Base-by-base conservation (phyloP, 495 filamentous ascomycete genomes). In the Neurospora sp. region DNA sequence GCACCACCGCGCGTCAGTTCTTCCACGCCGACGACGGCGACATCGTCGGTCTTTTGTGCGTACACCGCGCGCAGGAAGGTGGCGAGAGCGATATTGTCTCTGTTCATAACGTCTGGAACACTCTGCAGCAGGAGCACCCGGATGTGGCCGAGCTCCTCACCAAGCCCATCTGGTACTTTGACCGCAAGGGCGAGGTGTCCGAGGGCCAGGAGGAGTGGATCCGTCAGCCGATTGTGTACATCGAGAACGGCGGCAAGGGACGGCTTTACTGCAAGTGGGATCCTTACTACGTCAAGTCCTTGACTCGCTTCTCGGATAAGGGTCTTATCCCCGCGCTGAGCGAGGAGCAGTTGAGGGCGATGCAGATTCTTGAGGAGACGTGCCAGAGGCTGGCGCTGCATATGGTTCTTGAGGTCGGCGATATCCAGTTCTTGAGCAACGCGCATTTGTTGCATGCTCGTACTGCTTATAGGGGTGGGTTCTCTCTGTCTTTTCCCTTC, bases 141-240 rank as follows among this genome's bases (percentile, higher is more conserved):
- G 93, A 96, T 75, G 91, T 96, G 9, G 88, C 92, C 0, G 87
- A 91, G 81, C 88, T 88, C 40, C 84, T 97, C 70, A 90, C 91
- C 3, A 82, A 89, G 73, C 93, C 93, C 0, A 89, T 92, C 76
- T 97, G 94, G 94, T 96, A 96, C 83, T 96, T 97, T 78, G 94
- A 97, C 80, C 92, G 94, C 74, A 97, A 97, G 82, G 94, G 94
- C 59, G 94, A 97, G 83, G 89, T 87, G 3, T 90, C 87, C 41
- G 84, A 85, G 44, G 93, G 92, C 38, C 84, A 97, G 81, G 89
- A 94, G 44, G 89, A 90, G 71, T 97, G 88, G 78, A 92, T 95
- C 79, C 86, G 87, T 39, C 89, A 89, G 31, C 87, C 88, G 37
- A 89, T 97, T 3, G 86, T 97, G 46, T 96, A 93, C 79, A 83